Base-by-base conservation (phyloP, 257 asterid species). In the Gentiana dahurica region DNA sequence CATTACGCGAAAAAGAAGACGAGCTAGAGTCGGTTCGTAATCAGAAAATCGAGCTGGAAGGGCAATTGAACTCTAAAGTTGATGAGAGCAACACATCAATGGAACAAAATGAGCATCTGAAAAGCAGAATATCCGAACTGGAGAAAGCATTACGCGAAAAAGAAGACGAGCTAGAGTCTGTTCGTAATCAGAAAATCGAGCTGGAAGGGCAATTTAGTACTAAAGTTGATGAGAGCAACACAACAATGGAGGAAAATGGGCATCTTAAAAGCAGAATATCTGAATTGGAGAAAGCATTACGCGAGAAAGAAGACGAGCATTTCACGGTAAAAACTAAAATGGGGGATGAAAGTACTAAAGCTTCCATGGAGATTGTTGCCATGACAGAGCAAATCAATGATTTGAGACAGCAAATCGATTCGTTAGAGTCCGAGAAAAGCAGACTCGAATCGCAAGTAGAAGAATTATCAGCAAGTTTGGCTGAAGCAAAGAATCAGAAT, bases 341-440 rank as follows among this genome's bases (percentile, higher is more conserved):
- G 66, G 94, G 75, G 68, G 79, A 77, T 47, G 73, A 69, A 53
- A 73, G 74, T 65, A 63, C 63, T 46, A 87, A 73, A 62, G 53
- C 81, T 62, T 77, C 87, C 39, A 13, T 62, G 3, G 73, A 76
- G 51, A 70, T 75, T 58, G 69, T 62, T 43, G 58, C 36, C 51
- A 61, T 81, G 73, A 73, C 66, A 4, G 71, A 71, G 70, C 78
- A 80, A 55, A 61, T 68, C 35, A 69, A 70, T 15, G 54, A 62
- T 9, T 77, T 73, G 57, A 75, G 66, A 58, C 75, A 74, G 67
- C 73, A 82, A 72, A 65, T 68, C 74, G 82, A 75, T 37, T 54
- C 65, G 15, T 58, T 82, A 55, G 81, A 75, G 47, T 65, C 79
- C 7, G 88, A 75, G 71, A 87, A 78, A 71, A 54, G 62, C 67